A percentile compares a stretch with the other conserved stretches of the same genome.
phyloP scores from a whole-genome alignment of 257 asterid species.

The Gynochthodes officinalis region DNA sequence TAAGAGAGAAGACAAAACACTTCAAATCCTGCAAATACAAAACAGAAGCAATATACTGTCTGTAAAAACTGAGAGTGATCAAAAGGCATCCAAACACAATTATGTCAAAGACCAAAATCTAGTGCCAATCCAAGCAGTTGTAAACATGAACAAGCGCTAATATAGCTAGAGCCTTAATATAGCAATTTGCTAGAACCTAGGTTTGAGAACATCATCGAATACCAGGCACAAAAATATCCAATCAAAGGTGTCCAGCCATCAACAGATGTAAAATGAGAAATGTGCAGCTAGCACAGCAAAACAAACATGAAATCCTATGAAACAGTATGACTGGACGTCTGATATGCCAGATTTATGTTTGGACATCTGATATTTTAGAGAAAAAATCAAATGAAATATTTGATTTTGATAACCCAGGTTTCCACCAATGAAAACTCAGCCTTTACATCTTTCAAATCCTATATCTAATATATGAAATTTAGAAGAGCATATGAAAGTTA shows the following conservation, averaged over 20 bases:
- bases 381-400: background rate
- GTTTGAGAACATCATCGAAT: background rate
- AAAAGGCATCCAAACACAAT: background rate
- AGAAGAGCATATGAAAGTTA: background rate
- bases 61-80: background rate
- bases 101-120: background rate
- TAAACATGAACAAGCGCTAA: background rate
- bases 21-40: constrained; percentile 71
- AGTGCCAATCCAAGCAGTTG: background rate
- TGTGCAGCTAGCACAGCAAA: background rate
- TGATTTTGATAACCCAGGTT: background rate
- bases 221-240: constrained; percentile 3
- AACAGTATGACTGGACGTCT: no score
- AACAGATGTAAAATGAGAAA: background rate
- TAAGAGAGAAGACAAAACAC: constrained; percentile 84
- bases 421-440: background rate
- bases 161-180: background rate
- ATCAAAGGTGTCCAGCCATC: background rate
- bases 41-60: background rate
- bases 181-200: no score
- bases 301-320: background rate
- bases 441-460: background rate
- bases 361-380: no score
- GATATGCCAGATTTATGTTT: no score
- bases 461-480: background rate